phyloP scores from a whole-genome alignment of 371 early-diverging fungal species.

The Syncephalastrum sp. region DNA sequence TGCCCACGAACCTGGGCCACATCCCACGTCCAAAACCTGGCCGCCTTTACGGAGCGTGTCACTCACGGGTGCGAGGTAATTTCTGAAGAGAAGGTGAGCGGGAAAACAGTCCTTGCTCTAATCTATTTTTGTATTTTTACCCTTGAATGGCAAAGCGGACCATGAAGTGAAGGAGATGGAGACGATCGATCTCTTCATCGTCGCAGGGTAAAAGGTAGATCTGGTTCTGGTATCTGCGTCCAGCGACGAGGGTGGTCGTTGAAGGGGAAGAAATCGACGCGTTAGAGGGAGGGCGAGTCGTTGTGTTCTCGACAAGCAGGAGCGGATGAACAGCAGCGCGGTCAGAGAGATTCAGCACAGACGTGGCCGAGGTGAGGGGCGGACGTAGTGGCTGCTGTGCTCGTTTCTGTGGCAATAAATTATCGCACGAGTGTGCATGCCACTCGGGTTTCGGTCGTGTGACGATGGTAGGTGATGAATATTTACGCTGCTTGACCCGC shows the following conservation, averaged over 20 bases:
- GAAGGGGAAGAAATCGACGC: not conserved
- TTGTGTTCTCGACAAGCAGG: slow-evolving; percentile 30
- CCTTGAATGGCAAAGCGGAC: slow-evolving; percentile 54
- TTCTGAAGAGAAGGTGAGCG: slow-evolving; percentile 19
- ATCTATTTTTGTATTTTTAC: slow-evolving; percentile 17
- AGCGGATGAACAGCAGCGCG: slow-evolving; percentile 1
- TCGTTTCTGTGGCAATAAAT: not conserved
- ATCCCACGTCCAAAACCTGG: slow-evolving; percentile 52
- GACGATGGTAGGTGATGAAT: slow-evolving; percentile 30
- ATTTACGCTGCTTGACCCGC: slow-evolving; percentile 38
- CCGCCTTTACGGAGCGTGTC: slow-evolving; percentile 45
- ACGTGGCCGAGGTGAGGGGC: slow-evolving; percentile 8
- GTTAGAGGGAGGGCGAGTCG: not conserved
- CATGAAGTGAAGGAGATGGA: slow-evolving; percentile 47
- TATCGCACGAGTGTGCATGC: slow-evolving; percentile 6
- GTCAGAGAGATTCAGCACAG: slow-evolving; percentile 1
- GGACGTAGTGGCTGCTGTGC: slow-evolving; percentile 1
- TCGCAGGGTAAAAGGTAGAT: slow-evolving; percentile 45
- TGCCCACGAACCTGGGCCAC: slow-evolving; percentile 60
- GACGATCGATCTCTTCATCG: slow-evolving; percentile 45
- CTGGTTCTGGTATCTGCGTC: slow-evolving; percentile 15
- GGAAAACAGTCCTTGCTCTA: not conserved
- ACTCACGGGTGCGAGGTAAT: slow-evolving; percentile 51
- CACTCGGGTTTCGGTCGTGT: slow-evolving; percentile 9
- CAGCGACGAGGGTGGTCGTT: no score